A percentile compares a stretch with the other conserved stretches of the same genome.
phyloP scores from a whole-genome alignment of 768 basidiomycete species.

The Macrolepiota fuliginosa region DNA sequence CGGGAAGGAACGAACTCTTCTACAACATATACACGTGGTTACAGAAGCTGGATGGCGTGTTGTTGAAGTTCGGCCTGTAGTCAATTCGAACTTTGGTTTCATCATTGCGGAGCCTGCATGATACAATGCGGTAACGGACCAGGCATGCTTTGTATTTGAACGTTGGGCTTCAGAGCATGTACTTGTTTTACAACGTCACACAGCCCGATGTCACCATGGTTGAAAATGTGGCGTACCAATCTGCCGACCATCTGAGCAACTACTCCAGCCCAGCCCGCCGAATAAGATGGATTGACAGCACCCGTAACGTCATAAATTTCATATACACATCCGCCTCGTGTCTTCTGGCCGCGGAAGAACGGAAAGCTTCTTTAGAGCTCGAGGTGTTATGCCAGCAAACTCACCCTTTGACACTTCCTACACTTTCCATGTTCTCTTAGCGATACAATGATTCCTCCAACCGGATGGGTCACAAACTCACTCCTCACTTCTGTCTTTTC shows the following conservation, averaged over 20 bases:
- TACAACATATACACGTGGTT: conserved; percentile 7
- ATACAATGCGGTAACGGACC: not conserved
- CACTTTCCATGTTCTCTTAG: not conserved
- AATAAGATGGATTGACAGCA: not conserved
- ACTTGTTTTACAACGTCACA: not conserved
- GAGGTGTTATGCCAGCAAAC: not conserved
- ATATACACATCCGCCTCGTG: not conserved
- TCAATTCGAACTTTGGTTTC: conserved; percentile 7
- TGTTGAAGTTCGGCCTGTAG: not conserved
- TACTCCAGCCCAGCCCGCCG: not conserved
- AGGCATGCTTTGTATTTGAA: not conserved
- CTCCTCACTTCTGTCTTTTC: conserved; percentile 10
- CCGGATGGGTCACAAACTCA: conserved; percentile 1
- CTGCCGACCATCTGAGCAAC: not conserved
- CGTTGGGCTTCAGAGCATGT: too few species aligned
- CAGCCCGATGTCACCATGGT: not conserved
- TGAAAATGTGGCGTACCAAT: not conserved
- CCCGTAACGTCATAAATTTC: not conserved
- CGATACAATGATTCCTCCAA: conserved; percentile 1
- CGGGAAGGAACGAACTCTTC: conserved; percentile 10
- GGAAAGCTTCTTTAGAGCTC: not conserved
- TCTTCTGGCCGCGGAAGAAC: not conserved
- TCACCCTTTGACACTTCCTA: not conserved
- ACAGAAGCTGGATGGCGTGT: conserved; percentile 6
- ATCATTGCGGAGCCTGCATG: conserved; percentile 5